Evolutionary conservation across 208 protist species (phyloP), one percentile per base, ranked within the genome.

Genomic region (Leishmania amazonensis): DNA sequence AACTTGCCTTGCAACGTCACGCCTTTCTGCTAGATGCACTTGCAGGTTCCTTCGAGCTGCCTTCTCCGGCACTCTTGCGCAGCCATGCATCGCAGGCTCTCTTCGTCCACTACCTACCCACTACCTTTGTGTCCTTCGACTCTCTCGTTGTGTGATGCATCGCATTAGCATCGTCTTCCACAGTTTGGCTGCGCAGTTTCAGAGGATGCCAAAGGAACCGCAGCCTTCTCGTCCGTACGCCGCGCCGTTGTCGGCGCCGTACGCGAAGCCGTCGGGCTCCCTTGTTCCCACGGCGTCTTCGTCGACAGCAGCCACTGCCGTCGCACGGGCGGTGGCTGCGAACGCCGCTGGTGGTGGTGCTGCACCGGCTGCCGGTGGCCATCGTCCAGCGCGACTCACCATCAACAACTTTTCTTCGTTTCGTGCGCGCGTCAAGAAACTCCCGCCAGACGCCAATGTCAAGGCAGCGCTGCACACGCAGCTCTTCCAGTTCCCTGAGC

Each of bases 401-500:
- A 84, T 94, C 51, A 88, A 92, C 86, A 96, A 96, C 84, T 91
- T 95, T 65, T 45, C 79, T 31, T 88, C 87, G n/a, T 95, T 96
- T 73, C 83, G 82, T 17, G 76, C 83, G 19, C 88, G 93, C 21
- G 79, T 89, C 53, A 96, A 96, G 83, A 90, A 87, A 80, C 80
- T 95, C 65, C 93, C 93, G 42, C 93, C 90, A 0, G 93, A 96
- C 70, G 93, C 91, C 1, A 95, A 95, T 72, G 71, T 70, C 1
- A 88, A 86, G 31, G 89, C 87, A 3, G 91, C 93, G 3, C 73
- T 86, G 11, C 83, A 90, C 77, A 91, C 92, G 19, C 84, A 91
- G 57, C 86, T 96, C 9, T 94, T 86, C 71, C 93, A 96, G 80
- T 91, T 96, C 68, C 71, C 79, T 1, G 90, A 95, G 42, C 83